Conservation (phyloP, 139 green algal species). For the Medakamo hakoo region DNA sequence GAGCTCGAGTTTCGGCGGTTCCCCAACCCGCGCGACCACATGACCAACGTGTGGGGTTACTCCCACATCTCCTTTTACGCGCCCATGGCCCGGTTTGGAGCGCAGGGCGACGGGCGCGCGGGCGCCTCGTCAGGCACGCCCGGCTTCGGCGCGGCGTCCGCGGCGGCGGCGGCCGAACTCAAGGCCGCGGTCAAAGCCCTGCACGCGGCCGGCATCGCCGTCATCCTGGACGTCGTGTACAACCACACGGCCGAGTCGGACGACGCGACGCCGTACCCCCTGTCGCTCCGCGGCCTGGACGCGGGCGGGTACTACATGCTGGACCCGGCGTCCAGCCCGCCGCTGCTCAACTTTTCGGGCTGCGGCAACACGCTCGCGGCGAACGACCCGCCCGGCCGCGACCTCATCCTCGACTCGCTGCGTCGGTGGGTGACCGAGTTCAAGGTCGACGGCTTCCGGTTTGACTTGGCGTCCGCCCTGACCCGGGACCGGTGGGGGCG, state of each 20-base stretch:
- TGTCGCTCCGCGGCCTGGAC: conserved; percentile 67
- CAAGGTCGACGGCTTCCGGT: conserved; percentile 88
- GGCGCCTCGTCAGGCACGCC: conserved; percentile 1
- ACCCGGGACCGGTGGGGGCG: conserved; percentile 61
- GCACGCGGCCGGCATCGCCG: conserved; percentile 62
- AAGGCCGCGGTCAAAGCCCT: conserved; percentile 75
- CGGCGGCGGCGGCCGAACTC: conserved; percentile 58
- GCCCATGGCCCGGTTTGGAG: conserved; percentile 60
- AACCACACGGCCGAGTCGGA: conserved; percentile 82
- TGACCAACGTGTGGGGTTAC: conserved; percentile 89
- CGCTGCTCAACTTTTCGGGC: conserved; percentile 73
- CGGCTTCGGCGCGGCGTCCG: conserved; percentile 26
- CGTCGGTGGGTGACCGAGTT: conserved; percentile 65
- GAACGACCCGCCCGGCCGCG: conserved; percentile 56
- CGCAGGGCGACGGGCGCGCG: neutral
- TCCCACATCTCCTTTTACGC: conserved; percentile 73
- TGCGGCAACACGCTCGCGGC: conserved; percentile 82
- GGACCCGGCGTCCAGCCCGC: conserved; percentile 32
- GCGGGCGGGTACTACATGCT: conserved; percentile 65
- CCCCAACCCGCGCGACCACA: conserved; percentile 62
- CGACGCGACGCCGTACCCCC: conserved; percentile 60
- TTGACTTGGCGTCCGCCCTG: conserved; percentile 85
- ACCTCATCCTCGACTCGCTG: conserved; percentile 71
- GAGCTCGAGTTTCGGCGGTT: conserved; percentile 79
- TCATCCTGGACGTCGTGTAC: conserved; percentile 90